Conservation (phyloP, 2,329 filamentous ascomycete species). For the Aspergillus tanneri region DNA sequence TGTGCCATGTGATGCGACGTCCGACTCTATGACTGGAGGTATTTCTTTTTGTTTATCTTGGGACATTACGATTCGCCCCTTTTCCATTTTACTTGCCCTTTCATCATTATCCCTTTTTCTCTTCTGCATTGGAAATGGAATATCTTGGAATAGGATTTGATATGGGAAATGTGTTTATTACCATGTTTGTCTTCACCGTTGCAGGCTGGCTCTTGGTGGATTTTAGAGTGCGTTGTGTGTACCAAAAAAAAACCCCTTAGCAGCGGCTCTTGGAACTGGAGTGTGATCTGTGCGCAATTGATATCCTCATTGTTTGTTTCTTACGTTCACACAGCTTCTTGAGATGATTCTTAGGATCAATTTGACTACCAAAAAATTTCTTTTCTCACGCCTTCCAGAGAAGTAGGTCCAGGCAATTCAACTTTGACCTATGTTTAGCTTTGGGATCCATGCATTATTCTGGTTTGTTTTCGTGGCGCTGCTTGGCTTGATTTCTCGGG, state of each 20-base stretch:
- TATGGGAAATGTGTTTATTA: conserved; percentile 9
- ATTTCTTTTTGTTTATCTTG: neutral
- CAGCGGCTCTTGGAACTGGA: conserved; percentile 8
- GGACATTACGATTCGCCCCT: too few species aligned
- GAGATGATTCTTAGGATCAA: neutral
- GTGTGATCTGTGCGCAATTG: conserved; percentile 13
- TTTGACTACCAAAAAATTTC: neutral
- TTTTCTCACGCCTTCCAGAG: neutral
- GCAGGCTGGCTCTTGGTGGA: neutral
- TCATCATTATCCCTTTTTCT: conserved; percentile 3
- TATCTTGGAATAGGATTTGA: conserved; percentile 11
- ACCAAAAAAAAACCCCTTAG: conserved; percentile 8
- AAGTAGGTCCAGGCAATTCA: too few species aligned
- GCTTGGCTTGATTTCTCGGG: too few species aligned
- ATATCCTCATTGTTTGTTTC: conserved; percentile 15
- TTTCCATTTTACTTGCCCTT: neutral
- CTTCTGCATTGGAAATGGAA: conserved; percentile 16
- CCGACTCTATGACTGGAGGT: neutral
- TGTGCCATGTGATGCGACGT: neutral
- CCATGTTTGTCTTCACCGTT: neutral
- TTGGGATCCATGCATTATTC: too few species aligned
- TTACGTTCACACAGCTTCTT: conserved; percentile 8
- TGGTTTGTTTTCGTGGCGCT: too few species aligned
- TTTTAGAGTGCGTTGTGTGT: conserved; percentile 8
- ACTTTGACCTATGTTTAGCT: too few species aligned